Percentiles rank a stretch among this genome's conserved stretches.
phyloP scores from a whole-genome alignment of 176 grass and related monocot genomes.

The Cymbopogon citratus region DNA sequence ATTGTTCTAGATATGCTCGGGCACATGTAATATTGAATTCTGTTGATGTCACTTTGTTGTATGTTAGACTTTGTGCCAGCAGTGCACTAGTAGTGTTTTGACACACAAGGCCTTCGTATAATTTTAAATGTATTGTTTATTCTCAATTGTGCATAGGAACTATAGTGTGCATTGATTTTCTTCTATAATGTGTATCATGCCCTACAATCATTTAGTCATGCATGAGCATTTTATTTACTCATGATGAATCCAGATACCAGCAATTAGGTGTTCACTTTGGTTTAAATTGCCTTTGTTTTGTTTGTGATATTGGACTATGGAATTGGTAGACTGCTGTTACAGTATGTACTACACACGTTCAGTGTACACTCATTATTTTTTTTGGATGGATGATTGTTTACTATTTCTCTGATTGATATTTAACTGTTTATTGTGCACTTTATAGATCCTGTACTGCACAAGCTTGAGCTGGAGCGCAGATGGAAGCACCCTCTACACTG shows the following conservation, averaged over 20 bases:
- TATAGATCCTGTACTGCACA: constrained; percentile 59
- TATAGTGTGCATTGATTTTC: neutral
- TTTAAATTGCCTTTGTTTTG: neutral
- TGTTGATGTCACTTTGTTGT: neutral
- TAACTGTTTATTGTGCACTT: neutral
- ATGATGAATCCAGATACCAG: neutral
- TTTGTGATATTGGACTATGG: neutral
- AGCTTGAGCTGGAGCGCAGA: constrained; percentile 71
- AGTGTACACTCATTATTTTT: neutral
- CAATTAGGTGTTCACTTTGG: neutral
- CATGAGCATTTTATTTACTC: no score
- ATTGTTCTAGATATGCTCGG: no score
- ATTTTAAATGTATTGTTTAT: neutral
- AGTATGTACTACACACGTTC: neutral
- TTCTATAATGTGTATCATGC: neutral
- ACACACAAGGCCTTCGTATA: no score
- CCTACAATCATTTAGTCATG: neutral
- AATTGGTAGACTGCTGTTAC: neutral
- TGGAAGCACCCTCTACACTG: constrained; percentile 46
- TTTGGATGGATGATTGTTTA: neutral
- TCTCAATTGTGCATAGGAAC: neutral
- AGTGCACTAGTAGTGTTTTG: neutral
- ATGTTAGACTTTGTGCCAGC: neutral
- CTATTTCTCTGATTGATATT: neutral
- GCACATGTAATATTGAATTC: neutral